Conservation (phyloP, 2,329 filamentous ascomycete species). For the Pezicula radicicola region DNA sequence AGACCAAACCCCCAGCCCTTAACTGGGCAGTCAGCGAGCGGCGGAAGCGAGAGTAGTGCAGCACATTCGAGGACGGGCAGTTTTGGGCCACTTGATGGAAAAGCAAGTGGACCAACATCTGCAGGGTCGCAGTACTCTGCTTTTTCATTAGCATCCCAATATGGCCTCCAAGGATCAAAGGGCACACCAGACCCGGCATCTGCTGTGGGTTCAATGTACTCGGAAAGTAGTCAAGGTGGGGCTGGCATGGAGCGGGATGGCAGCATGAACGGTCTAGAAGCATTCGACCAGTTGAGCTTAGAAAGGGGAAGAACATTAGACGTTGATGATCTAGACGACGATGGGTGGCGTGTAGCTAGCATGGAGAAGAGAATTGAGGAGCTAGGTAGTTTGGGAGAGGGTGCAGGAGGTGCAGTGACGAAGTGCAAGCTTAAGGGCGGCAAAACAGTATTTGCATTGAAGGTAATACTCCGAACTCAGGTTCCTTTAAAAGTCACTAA, state of each 20-base stretch:
- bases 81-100: conserved; percentile 73
- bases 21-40: conserved; percentile 65
- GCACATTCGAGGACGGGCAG: conserved; percentile 81
- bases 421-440: conserved; percentile 84
- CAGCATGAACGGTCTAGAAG: conserved; percentile 72
- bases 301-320: conserved; percentile 83
- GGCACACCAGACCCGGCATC: conserved; percentile 82
- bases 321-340: conserved; percentile 91
- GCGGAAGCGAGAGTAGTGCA: conserved; percentile 75
- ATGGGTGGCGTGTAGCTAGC: conserved; percentile 92
- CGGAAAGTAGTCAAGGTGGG: conserved; percentile 73
- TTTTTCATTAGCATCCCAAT: conserved; percentile 74
- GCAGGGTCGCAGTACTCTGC: conserved; percentile 86
- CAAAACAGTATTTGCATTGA: conserved; percentile 92
- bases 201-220: conserved; percentile 81
- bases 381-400: conserved; percentile 86
- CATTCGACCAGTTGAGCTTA: conserved; percentile 76
- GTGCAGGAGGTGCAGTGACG: conserved; percentile 93
- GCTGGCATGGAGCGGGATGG: conserved; percentile 78
- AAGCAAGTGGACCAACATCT: conserved; percentile 77
- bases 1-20: conserved; percentile 37
- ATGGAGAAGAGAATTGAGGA: conserved; percentile 85
- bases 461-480: conserved; percentile 55
- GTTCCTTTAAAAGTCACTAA: conserved; percentile 1
- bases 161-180: conserved; percentile 60